Conservation (phyloP, 768 basidiomycete genomes). For the Kwoniella pini region DNA sequence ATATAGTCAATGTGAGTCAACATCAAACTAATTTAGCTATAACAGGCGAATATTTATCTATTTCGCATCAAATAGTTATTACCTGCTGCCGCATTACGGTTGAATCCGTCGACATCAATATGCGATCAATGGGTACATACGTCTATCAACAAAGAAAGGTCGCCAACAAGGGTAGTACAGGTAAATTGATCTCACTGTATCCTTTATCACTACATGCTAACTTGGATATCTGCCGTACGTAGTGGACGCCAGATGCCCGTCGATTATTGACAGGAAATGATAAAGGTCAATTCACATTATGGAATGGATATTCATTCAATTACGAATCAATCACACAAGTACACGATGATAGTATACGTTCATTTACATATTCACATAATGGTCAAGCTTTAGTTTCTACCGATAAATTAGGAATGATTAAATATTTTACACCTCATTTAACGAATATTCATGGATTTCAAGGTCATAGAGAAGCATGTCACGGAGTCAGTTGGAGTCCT, state of each 20-base stretch:
- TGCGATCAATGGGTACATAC: slow-evolving; percentile 98
- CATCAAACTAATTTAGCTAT: too few species aligned
- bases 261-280: slow-evolving; percentile 92
- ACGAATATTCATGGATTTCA: slow-evolving; percentile 95
- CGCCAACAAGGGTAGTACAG: slow-evolving; percentile 92
- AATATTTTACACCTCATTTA: slow-evolving; percentile 99
- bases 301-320: slow-evolving; percentile 99
- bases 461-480: slow-evolving; percentile 90
- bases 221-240: neutral
- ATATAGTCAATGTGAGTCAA: slow-evolving; percentile 78
- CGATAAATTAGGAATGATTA: slow-evolving; percentile 91
- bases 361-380: slow-evolving; percentile 85
- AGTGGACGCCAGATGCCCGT: slow-evolving; percentile 98
- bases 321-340: slow-evolving; percentile 97
- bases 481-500: slow-evolving; percentile 87
- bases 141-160: slow-evolving; percentile 96
- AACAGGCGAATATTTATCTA: too few species aligned
- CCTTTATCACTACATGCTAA: too few species aligned
- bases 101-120: slow-evolving; percentile 86
- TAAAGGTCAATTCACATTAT: slow-evolving; percentile 95
- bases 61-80: too few species aligned
- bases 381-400: slow-evolving; percentile 91
- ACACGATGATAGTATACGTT: slow-evolving; percentile 90
- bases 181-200: slow-evolving; percentile 60
- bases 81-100: slow-evolving; percentile 86